Evolutionary conservation across 208 protist species (phyloP), one percentile per base, ranked within the genome.

Genomic region (Tritrichomonas musculus): DNA sequence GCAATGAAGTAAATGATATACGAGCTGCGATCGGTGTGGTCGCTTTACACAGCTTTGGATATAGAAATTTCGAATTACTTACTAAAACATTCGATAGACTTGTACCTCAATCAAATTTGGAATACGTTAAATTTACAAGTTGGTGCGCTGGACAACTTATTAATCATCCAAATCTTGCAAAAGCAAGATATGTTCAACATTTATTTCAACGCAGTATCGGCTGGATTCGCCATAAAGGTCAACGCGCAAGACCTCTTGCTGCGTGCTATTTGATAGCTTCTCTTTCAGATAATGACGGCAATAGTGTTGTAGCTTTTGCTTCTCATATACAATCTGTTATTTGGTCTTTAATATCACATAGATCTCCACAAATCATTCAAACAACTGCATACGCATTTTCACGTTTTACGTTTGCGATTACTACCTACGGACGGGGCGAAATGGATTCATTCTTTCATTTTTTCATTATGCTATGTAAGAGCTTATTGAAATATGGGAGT

Each of bases 61-160:
- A 88, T 88, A 25, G 27, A 9, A 30, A 88, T 27, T 88, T 88
- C 36, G 5, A 0, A 22, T n/a, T 20, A 36, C 44, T 88, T 0
- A 57, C 77, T 9, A 27, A 47, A 88, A 88, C 57, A 14, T 88
- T 88, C 36, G 77, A 88, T 50, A 4, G 77, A 60, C 8, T 88
- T 39, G 5, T 88, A 33, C 77, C 77, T 27, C 77, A 88, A 36
- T 39, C 25, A 39, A 47, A 88, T 39, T 53, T 36, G 8, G 77
- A 88, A 88, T 57, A 88, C n/a, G 77, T 57, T n/a, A 53, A 57
- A 30, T 88, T 88, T 57, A 88, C 77, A 11, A 88, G 77, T 17
- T 88, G 77, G 77, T 88, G 77, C 57, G 47, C 47, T 5, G 77
- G 77, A 39, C 44, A 57, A 27, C 47, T 88, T 39, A 47, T 88